Evolutionary conservation across 164 flowering plant species (phyloP).

Genomic region (Vitis amurensis): DNA sequence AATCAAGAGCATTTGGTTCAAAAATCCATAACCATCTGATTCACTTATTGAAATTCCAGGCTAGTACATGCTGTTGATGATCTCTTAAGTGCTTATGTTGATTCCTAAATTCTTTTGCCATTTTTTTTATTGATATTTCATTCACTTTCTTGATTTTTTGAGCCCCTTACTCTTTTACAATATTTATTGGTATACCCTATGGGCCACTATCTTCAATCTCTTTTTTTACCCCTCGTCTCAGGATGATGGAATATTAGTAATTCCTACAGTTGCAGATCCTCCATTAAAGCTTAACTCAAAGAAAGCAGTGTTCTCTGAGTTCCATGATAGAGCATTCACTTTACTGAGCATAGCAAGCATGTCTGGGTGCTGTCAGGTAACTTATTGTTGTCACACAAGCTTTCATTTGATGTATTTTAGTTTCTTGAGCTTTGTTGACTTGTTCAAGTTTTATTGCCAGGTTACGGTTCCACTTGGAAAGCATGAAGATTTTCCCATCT

Average conservation of each 20-base stretch:
- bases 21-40: no score
- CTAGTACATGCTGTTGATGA: no score
- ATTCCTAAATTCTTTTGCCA: no score
- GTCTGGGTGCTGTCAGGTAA: conserved; percentile 98
- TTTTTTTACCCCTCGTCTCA: conserved; percentile 19
- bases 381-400: neutral
- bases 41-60: no score
- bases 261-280: conserved; percentile 82
- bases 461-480: conserved; percentile 80
- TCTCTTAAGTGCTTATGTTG: no score
- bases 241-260: conserved; percentile 82
- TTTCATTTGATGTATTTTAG: neutral
- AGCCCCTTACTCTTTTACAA: no score
- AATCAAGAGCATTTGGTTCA: no score
- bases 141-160: no score
- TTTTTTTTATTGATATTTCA: no score
- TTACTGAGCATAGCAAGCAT: conserved; percentile 75
- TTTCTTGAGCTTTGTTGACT: conserved; percentile 6
- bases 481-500: conserved; percentile 64
- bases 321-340: conserved; percentile 56
- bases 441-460: conserved; percentile 36
- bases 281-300: conserved; percentile 52
- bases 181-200: no score
- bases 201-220: neutral
- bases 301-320: conserved; percentile 52